These are phyloP conservation scores for Platanthera guangdongensis DNA, from an alignment of 106 monocot genomes.

Conservation along the genomic window DNA sequence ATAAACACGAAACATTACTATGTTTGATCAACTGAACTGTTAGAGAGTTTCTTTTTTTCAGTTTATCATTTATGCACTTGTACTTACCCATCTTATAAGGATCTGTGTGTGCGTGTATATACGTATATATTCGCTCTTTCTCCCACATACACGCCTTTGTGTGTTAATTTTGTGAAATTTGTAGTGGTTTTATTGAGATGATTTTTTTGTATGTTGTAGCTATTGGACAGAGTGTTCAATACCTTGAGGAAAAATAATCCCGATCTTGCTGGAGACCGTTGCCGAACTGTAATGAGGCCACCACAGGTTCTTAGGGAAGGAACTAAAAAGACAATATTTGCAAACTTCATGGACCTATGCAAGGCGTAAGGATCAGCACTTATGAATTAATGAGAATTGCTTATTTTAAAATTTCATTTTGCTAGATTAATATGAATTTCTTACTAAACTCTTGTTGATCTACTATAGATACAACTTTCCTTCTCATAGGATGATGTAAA, in stretches of 20 bases:
- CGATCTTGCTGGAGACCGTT: slow-evolving; percentile 85
- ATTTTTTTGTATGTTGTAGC: slow-evolving; percentile 23
- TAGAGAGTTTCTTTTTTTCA: not conserved
- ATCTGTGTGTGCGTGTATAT: not conserved
- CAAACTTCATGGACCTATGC: slow-evolving; percentile 91
- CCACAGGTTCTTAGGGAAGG: slow-evolving; percentile 96
- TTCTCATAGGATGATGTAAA: not conserved
- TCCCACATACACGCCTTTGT: not conserved
- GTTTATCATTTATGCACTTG: not conserved
- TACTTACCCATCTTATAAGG: not conserved
- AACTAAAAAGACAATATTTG: slow-evolving; percentile 93
- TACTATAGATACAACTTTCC: not conserved
- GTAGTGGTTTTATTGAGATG: not conserved
- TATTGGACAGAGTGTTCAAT: slow-evolving; percentile 89
- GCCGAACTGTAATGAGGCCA: slow-evolving; percentile 88
- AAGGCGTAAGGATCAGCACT: slow-evolving; percentile 38
- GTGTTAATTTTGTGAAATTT: not conserved
- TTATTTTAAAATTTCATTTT: not conserved
- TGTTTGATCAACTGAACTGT: not conserved
- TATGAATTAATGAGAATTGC: not conserved
- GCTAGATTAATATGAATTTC: not conserved
- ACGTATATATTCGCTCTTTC: not conserved
- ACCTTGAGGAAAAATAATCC: slow-evolving; percentile 89
- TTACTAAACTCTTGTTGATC: not conserved
- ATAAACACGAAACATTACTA: not conserved